These are phyloP conservation scores for Kokia cookei DNA, from an alignment of 441 rosid species.

Conservation along the genomic window DNA sequence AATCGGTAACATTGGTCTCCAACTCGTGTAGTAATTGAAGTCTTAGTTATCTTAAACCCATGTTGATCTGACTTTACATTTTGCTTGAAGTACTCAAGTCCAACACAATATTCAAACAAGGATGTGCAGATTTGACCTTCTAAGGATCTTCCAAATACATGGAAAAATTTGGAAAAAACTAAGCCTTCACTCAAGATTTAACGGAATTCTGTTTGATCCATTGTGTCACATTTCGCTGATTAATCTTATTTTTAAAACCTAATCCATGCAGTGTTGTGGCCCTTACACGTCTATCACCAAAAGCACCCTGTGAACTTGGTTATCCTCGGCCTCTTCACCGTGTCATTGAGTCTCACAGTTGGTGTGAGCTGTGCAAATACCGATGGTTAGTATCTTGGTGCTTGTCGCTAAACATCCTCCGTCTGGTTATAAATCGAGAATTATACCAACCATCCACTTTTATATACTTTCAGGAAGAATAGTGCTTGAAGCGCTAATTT, in stretches of 20 bases:
- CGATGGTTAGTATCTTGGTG: slow-evolving; percentile 43
- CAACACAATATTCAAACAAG: not conserved
- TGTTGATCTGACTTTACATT: not conserved
- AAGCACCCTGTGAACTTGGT: slow-evolving; percentile 88
- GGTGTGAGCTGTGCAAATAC: slow-evolving; percentile 90
- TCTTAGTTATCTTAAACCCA: not conserved
- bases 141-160: not conserved
- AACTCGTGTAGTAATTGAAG: not conserved
- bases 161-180: not conserved
- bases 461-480: slow-evolving; percentile 57
- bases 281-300: slow-evolving; percentile 84
- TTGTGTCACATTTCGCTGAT: not conserved
- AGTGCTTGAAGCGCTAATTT: slow-evolving; percentile 83
- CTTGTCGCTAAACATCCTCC: not conserved
- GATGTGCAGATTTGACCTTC: not conserved
- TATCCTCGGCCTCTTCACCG: slow-evolving; percentile 81
- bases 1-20: not conserved
- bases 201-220: not conserved
- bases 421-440: not conserved
- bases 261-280: slow-evolving; percentile 77
- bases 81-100: not conserved
- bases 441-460: not conserved
- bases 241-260: not conserved
- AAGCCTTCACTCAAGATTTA: not conserved
- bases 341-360: slow-evolving; percentile 74